phyloP scores from a whole-genome alignment of 768 basidiomycete genomes.

The Tulasnella sp. region DNA sequence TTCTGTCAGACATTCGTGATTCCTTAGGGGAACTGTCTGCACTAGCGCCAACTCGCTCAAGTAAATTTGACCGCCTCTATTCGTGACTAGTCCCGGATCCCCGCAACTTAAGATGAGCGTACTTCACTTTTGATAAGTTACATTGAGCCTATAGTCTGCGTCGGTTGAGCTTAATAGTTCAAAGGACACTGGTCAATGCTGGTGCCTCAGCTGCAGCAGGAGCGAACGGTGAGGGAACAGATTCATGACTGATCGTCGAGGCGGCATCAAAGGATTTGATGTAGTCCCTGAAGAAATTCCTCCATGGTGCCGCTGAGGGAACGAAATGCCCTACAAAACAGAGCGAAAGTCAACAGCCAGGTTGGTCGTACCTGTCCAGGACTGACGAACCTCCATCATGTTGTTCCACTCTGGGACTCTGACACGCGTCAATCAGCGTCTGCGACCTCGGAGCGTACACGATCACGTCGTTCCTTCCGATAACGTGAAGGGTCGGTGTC shows the following conservation, averaged over 20 bases:
- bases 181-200: not conserved
- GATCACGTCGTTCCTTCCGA: slow-evolving; percentile 68
- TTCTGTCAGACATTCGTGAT: no score
- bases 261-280: not conserved
- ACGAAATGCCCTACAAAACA: slow-evolving; percentile 60
- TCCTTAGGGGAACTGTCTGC: no score
- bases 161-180: not conserved
- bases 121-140: no score
- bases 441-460: slow-evolving; percentile 59
- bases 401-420: slow-evolving; percentile 50
- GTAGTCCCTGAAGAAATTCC: slow-evolving; percentile 42
- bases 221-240: not conserved
- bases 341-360: not conserved
- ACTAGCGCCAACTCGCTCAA: no score
- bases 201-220: not conserved
- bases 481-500: slow-evolving; percentile 67
- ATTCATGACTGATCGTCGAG: not conserved
- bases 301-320: slow-evolving; percentile 66
- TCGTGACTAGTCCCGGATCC: no score
- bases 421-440: slow-evolving; percentile 42
- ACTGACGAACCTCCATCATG: slow-evolving; percentile 62
- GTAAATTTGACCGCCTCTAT: no score
- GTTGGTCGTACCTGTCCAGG: no score
- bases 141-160: not conserved
- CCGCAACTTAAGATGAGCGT: no score